phyloP scores from a whole-genome alignment of 2,329 filamentous ascomycete species.

The Juglanconis juglandina region DNA sequence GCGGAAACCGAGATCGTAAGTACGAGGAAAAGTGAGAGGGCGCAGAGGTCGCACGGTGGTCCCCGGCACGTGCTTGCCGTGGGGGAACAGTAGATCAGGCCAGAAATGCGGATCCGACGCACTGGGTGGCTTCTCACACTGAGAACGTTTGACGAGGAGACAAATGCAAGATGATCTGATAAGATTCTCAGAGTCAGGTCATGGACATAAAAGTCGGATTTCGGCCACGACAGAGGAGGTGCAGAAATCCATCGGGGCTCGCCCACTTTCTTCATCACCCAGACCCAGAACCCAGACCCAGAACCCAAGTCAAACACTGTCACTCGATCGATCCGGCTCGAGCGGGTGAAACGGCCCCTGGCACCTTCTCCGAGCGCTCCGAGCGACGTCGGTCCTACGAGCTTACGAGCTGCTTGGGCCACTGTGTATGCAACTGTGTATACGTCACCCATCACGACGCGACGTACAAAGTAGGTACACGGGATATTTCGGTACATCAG shows the following conservation, averaged over 20 bases:
- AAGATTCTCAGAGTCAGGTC: slow-evolving; percentile 3
- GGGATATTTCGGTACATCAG: too few species aligned
- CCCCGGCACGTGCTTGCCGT: neutral
- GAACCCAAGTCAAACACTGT: neutral
- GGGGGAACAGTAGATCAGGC: slow-evolving; percentile 1
- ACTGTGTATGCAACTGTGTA: neutral
- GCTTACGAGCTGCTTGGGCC: neutral
- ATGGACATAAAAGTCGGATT: neutral
- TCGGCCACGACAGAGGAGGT: neutral
- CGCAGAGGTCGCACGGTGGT: slow-evolving; percentile 9
- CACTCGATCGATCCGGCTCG: slow-evolving; percentile 4
- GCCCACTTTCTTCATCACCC: neutral
- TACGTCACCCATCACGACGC: neutral
- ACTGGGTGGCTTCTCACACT: neutral
- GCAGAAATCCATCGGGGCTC: neutral
- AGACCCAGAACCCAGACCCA: neutral
- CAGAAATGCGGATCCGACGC: neutral
- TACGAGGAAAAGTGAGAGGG: slow-evolving; percentile 9
- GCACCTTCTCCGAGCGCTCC: neutral
- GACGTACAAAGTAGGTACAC: too few species aligned
- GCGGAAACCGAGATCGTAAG: slow-evolving; percentile 18
- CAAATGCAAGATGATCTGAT: slow-evolving; percentile 14
- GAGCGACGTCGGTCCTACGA: slow-evolving; percentile 3
- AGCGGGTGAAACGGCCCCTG: slow-evolving; percentile 1
- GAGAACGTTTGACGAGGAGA: neutral